These are phyloP conservation scores for Fusarium abutilonis DNA, from an alignment of 2,329 filamentous ascomycete species.

Conservation along the genomic window DNA sequence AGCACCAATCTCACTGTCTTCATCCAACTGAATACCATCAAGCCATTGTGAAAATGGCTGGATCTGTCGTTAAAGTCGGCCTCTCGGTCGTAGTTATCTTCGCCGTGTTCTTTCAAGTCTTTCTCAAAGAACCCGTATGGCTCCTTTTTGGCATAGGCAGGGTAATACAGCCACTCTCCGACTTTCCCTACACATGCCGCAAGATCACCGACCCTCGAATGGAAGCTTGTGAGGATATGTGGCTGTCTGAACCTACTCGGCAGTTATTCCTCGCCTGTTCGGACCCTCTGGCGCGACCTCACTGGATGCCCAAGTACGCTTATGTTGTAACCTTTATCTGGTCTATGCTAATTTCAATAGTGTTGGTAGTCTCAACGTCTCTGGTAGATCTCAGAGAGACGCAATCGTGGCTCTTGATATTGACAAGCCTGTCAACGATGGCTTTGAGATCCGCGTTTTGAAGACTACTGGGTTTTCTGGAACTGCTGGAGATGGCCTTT, in stretches of 20 bases:
- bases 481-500: slow-evolving; percentile 45
- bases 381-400: slow-evolving; percentile 46
- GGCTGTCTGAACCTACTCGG: slow-evolving; percentile 36
- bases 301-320: slow-evolving; percentile 39
- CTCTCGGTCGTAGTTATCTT: slow-evolving; percentile 17
- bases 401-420: slow-evolving; percentile 48
- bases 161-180: slow-evolving; percentile 31
- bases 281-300: slow-evolving; percentile 21
- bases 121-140: slow-evolving; percentile 40
- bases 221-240: slow-evolving; percentile 45
- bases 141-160: slow-evolving; percentile 36
- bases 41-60: slow-evolving; percentile 22
- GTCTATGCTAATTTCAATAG: background rate
- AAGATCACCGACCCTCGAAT: slow-evolving; percentile 28
- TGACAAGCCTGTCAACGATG: slow-evolving; percentile 40
- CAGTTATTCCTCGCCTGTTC: slow-evolving; percentile 43
- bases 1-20: no score
- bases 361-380: slow-evolving; percentile 40
- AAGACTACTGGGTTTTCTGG: slow-evolving; percentile 45
- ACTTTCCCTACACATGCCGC: slow-evolving; percentile 43
- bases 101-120: slow-evolving; percentile 40
- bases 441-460: slow-evolving; percentile 40
- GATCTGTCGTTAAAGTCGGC: slow-evolving; percentile 19
- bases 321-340: background rate
- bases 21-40: background rate